Conservation (phyloP, 495 filamentous ascomycete species). For the Penicillium subrubescens region DNA sequence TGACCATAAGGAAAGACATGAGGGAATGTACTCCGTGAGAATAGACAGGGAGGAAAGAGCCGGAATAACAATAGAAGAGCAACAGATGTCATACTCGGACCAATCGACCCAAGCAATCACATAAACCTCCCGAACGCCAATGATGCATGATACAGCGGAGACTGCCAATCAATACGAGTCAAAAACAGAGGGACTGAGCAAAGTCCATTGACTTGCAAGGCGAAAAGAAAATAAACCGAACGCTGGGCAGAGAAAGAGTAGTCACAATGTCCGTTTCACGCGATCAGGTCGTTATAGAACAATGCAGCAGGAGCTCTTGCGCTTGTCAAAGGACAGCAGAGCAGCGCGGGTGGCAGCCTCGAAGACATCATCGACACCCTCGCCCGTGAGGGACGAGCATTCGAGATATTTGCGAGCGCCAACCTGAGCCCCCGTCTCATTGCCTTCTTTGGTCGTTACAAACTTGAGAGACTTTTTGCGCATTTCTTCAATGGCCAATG, state of each 20-base stretch:
- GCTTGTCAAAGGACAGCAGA: constrained; percentile 86
- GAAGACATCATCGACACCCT: constrained; percentile 98
- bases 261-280: constrained; percentile 23
- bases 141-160: constrained; percentile 47
- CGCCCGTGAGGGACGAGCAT: constrained; percentile 94
- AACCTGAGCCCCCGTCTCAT: constrained; percentile 77
- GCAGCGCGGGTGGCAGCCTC: constrained; percentile 97
- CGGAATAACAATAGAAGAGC: constrained; percentile 17
- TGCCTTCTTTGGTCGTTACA: constrained; percentile 76
- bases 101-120: constrained; percentile 25
- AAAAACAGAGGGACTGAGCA: constrained; percentile 13
- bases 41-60: constrained; percentile 25
- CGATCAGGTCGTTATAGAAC: constrained; percentile 69
- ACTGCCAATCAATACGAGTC: constrained; percentile 14
- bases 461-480: constrained; percentile 89
- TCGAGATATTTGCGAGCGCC: constrained; percentile 96
- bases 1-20: constrained; percentile 4
- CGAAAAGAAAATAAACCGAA: constrained; percentile 23
- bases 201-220: constrained; percentile 28
- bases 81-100: constrained; percentile 19
- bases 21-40: constrained; percentile 25
- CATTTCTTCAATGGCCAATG: constrained; percentile 94
- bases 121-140: constrained; percentile 45
- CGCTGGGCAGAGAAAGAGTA: constrained; percentile 29
- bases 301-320: constrained; percentile 80